Conservation (phyloP, 345 rosid species). For the Eucalyptus regnans region DNA sequence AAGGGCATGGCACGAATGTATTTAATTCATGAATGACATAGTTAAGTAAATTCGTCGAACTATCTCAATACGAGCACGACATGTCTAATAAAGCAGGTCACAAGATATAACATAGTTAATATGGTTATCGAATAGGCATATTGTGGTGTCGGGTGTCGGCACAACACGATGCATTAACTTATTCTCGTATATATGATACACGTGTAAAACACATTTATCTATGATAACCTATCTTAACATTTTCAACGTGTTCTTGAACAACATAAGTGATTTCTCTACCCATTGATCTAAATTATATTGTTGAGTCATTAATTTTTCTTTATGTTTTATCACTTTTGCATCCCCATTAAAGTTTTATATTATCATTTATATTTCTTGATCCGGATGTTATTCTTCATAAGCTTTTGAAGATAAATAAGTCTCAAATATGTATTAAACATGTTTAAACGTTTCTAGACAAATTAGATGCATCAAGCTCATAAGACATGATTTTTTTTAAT, state of each 20-base stretch:
- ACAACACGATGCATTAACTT: no score
- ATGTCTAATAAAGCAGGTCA: not conserved
- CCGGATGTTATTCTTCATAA: not conserved
- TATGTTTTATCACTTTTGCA: not conserved
- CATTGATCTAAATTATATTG: not conserved
- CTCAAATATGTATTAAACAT: no score
- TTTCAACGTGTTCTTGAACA: no score
- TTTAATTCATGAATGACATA: fast-evolving
- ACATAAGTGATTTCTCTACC: no score
- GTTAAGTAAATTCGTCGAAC: not conserved
- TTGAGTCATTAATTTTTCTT: no score
- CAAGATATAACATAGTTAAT: no score
- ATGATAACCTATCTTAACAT: no score
- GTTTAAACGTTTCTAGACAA: not conserved
- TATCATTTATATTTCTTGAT: not conserved
- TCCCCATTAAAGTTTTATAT: not conserved
- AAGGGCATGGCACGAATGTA: not conserved
- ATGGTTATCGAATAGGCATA: fast-evolving
- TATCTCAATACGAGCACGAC: no score
- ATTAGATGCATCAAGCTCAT: not conserved
- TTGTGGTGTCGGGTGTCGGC: fast-evolving
- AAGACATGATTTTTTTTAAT: no score
- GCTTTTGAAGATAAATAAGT: not conserved
- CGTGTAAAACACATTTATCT: no score
- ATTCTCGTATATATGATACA: no score